Evolutionary conservation across 2,329 filamentous ascomycete species (phyloP), one percentile per base, ranked within the genome.

Genomic region (Tolypocladium guangdongense): DNA sequence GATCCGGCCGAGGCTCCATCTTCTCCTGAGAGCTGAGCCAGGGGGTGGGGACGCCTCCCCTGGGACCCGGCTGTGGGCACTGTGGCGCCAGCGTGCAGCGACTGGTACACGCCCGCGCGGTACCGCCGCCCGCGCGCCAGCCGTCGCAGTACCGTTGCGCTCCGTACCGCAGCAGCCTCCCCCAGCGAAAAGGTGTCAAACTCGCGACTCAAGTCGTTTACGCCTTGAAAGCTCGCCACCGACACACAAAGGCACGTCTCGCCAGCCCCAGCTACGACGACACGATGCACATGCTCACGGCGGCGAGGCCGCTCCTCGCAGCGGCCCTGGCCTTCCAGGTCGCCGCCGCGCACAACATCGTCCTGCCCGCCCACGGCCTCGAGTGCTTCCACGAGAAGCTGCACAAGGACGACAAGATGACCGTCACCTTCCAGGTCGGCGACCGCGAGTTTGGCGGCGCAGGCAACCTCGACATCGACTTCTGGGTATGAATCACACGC

Each of bases 331-430:
- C 66, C 64, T 68, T 73, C 62, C 76, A 84, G 63, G 80, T 82
- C 63, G 78, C 84, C 60, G 78, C 81, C 60, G 90, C 89, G 63
- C 93, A 99, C 82, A 97, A 95, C 78, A 97, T 99, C 73, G 89
- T 93, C 71, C 84, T 99, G 66, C 86, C 86, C 58, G 87, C 91
- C 63, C 90, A 99, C 74, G 88, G 90, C 66, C 83, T 90, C 73
- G 93, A 99, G 77, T 99, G 93, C 78, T 99, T 97, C 80, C 88
- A 96, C 78, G 93, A 99, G 76, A 73, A 78, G 63, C 83, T 99
- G 56, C 92, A 95, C 77, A 83, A 81, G 69, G 93, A 96, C 71
- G 93, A 99, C 77, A 88, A 87, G 73, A 99, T 99, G 93, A 96
- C 90, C 10, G 91, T 99, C 56, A 95, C 91, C 33, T 99, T 95